Percentiles rank a stretch among this genome's conserved stretches.
phyloP scores from a whole-genome alignment of 2,329 filamentous ascomycete species.

The Helotiales sp. region DNA sequence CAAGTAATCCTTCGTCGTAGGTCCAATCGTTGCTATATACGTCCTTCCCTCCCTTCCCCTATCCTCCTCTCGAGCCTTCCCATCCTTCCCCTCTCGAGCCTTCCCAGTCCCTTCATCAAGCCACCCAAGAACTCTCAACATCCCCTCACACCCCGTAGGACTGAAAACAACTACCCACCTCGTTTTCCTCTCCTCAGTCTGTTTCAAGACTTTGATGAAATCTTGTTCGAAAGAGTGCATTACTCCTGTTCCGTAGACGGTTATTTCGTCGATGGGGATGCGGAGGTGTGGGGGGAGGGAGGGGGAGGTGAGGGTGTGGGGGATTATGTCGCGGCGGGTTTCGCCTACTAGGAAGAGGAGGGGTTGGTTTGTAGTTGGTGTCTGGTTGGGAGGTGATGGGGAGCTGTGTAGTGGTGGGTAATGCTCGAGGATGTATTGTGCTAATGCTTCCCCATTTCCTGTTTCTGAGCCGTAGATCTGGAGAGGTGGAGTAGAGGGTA shows the following conservation, averaged over 20 bases:
- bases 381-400: conserved; percentile 45
- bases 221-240: conserved; percentile 75
- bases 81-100: conserved; percentile 23
- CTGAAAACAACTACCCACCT: conserved; percentile 80
- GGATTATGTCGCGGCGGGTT: conserved; percentile 86
- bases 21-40: conserved; percentile 84
- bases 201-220: conserved; percentile 54
- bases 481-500: conserved; percentile 50
- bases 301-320: conserved; percentile 68
- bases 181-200: conserved; percentile 40
- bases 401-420: conserved; percentile 57
- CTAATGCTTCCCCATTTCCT: conserved; percentile 81
- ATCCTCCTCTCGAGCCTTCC: background rate
- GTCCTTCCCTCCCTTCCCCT: conserved; percentile 45
- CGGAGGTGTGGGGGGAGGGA: conserved; percentile 48
- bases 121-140: conserved; percentile 55
- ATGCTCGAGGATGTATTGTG: conserved; percentile 75
- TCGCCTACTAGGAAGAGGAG: conserved; percentile 89
- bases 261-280: conserved; percentile 73
- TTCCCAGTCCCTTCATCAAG: conserved; percentile 48
- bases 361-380: background rate
- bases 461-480: conserved; percentile 76
- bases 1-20: conserved; percentile 82
- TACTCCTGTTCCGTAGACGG: conserved; percentile 84
- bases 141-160: conserved; percentile 62